Evolutionary conservation across 805 yeast species (phyloP).

Genomic region (Wickerhamiella spandovensis): DNA sequence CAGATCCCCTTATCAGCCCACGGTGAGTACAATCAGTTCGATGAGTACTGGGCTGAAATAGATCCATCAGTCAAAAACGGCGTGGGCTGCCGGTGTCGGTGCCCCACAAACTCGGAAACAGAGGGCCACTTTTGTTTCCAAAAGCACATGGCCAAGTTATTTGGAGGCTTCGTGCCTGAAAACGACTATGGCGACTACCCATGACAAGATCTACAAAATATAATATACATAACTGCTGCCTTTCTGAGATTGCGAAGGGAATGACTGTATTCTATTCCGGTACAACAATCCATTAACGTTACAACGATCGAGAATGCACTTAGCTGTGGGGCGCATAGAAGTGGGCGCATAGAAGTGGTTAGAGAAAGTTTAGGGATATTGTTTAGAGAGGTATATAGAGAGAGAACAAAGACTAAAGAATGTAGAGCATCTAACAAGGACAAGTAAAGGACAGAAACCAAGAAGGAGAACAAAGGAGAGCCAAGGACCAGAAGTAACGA

Average conservation of each 20-base stretch:
- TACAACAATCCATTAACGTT: too few relatives aligned
- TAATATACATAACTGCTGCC: too few relatives aligned
- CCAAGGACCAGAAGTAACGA: too few relatives aligned
- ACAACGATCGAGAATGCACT: too few relatives aligned
- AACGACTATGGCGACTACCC: neutral
- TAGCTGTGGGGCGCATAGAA: too few relatives aligned
- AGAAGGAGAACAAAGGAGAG: too few relatives aligned
- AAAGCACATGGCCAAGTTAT: neutral
- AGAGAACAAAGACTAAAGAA: neutral
- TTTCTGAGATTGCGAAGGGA: too few relatives aligned
- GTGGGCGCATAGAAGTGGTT: too few relatives aligned
- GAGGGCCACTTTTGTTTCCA: slow-evolving; percentile 1
- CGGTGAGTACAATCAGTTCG: slow-evolving; percentile 26
- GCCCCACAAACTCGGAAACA: slow-evolving; percentile 23
- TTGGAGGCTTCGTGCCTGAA: neutral
- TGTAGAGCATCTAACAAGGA: too few relatives aligned
- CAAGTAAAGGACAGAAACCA: neutral
- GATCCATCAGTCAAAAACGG: slow-evolving; percentile 33
- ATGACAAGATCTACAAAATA: neutral
- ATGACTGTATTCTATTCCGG: too few relatives aligned
- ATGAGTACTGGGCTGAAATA: slow-evolving; percentile 27
- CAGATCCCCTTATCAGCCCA: slow-evolving; percentile 32
- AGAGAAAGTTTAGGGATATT: too few relatives aligned
- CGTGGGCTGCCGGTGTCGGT: slow-evolving; percentile 77
- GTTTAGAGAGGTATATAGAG: too few relatives aligned